Evolutionary conservation across 2,329 filamentous ascomycete species (phyloP).

Genomic region (Hypoxylon sp.): DNA sequence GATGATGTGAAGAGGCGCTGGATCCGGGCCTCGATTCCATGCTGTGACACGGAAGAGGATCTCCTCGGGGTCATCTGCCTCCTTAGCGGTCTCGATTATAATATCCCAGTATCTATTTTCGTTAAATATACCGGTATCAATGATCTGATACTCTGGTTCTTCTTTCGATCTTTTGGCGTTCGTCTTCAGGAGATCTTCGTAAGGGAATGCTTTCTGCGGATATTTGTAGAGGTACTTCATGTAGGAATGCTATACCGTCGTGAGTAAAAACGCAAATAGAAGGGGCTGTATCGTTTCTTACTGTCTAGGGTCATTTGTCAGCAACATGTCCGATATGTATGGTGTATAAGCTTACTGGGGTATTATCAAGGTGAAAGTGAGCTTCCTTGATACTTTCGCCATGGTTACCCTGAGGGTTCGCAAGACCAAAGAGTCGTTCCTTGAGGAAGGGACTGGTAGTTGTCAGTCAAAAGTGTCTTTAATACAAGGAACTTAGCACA

Average conservation of each 20-base stretch:
- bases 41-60: slow-evolving; percentile 94
- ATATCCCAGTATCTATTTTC: slow-evolving; percentile 97
- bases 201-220: slow-evolving; percentile 91
- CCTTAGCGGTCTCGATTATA: slow-evolving; percentile 95
- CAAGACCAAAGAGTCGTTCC: slow-evolving; percentile 93
- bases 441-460: slow-evolving; percentile 85
- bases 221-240: slow-evolving; percentile 99
- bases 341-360: slow-evolving; percentile 68
- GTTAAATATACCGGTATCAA: slow-evolving; percentile 90
- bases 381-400: slow-evolving; percentile 97
- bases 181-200: slow-evolving; percentile 87
- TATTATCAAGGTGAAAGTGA: slow-evolving; percentile 97
- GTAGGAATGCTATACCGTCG: slow-evolving; percentile 82
- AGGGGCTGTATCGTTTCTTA: slow-evolving; percentile 52
- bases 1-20: slow-evolving; percentile 91
- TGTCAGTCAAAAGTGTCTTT: slow-evolving; percentile 58
- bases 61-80: slow-evolving; percentile 91
- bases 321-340: slow-evolving; percentile 14
- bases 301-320: slow-evolving; percentile 60
- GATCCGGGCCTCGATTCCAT: slow-evolving; percentile 93
- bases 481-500: slow-evolving; percentile 39
- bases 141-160: slow-evolving; percentile 91
- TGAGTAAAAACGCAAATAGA: slow-evolving; percentile 33
- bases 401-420: slow-evolving; percentile 97
- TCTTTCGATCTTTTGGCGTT: slow-evolving; percentile 82